Evolutionary conservation across 2,329 filamentous ascomycete genomes (phyloP).

Genomic region (Lithohypha guttulata): DNA sequence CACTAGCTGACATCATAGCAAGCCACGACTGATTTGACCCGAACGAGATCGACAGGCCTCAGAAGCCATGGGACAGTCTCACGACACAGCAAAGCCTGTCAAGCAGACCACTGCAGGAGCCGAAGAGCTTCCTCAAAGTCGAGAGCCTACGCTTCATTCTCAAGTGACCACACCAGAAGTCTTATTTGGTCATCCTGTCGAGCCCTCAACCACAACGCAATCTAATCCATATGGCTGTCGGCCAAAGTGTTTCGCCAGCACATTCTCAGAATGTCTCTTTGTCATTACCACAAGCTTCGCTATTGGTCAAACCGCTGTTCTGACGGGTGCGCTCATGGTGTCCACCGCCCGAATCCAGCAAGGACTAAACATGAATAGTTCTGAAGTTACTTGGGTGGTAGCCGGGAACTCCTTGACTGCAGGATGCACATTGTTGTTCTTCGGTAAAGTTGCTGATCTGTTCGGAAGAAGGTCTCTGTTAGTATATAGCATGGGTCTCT

Average conservation of each 20-base stretch:
- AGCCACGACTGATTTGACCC: too few relatives aligned
- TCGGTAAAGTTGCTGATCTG: slow-evolving; percentile 55
- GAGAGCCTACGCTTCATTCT: background rate
- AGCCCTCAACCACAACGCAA: background rate
- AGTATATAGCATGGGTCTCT: slow-evolving; percentile 48
- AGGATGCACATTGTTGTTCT: slow-evolving; percentile 55
- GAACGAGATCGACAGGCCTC: too few relatives aligned
- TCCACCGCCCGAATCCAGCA: slow-evolving; percentile 51
- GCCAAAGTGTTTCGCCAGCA: slow-evolving; percentile 52
- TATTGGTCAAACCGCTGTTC: slow-evolving; percentile 51
- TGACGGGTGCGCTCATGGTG: slow-evolving; percentile 49
- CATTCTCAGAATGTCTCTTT: slow-evolving; percentile 53
- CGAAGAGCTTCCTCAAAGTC: background rate
- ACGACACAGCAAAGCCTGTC: background rate
- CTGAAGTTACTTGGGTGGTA: slow-evolving; percentile 57
- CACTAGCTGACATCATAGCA: too few relatives aligned
- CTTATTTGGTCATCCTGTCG: slow-evolving; percentile 1
- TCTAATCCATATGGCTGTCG: slow-evolving; percentile 23
- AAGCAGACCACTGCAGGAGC: background rate
- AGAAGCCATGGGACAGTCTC: background rate
- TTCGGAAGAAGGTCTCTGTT: slow-evolving; percentile 55
- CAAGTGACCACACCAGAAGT: background rate
- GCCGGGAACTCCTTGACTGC: slow-evolving; percentile 52
- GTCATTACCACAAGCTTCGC: slow-evolving; percentile 57
- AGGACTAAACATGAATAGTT: slow-evolving; percentile 52